Evolutionary conservation across 495 filamentous ascomycete genomes (phyloP), one percentile per base, ranked within the genome.

Genomic region (Tuber calosporum): DNA sequence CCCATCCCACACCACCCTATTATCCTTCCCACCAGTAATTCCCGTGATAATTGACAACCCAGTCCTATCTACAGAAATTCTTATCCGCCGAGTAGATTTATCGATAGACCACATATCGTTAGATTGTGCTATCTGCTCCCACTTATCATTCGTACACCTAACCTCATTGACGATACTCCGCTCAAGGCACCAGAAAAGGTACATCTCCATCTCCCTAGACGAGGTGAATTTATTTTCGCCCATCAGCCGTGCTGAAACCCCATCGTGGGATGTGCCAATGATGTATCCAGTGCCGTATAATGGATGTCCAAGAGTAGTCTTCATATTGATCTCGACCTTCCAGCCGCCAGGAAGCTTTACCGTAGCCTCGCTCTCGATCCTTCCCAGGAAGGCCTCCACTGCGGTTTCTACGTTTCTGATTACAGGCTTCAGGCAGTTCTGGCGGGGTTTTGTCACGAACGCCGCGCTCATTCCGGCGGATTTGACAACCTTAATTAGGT

Each of bases 141-240:
- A 81, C 67, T 72, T 73, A 15, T 75, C 77, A 36, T 70, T 62
- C 40, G 69, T 75, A 20, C 77, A 79, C n/a, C 79, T 73, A 36
- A 81, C 79, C 30, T 79, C 74, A 40, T 81, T 81, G 42, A 81
- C 79, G 39, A 81, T 69, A 30, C 77, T 78, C 68, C 79, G 74
- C 74, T 81, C 80, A 20, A 81, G 68, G 41, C 80, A 81, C 79
- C 79, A 81, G 36, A 70, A 75, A 73, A 81, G 69, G 73, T 81
- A 81, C 30, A 74, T 20, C 42, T 75, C 79, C 72, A 79, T 73
- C 71, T 81, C 80, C 58, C 77, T 69, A 13, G 70, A 62, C 17
- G 68, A 76, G 43, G 71, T 73, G 48, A 81, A 81, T 66, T 66
- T 77, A 68, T 79, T 77, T 42, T 79, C 76, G 22, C 80, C 79